Base-by-base conservation (phyloP, 2,329 filamentous ascomycete genomes). In the Amylocarpus encephaloides region DNA sequence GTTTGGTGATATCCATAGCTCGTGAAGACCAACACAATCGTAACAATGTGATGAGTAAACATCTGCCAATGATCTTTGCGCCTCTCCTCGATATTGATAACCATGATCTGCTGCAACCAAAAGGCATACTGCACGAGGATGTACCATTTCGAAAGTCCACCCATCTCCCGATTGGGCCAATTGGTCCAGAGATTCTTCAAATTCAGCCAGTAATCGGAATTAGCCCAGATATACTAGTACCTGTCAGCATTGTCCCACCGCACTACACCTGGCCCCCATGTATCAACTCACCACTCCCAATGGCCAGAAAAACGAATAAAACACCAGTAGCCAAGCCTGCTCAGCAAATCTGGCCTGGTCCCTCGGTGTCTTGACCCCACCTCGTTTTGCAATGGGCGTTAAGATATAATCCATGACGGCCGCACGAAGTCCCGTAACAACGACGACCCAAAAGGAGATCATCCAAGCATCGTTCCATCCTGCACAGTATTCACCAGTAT, bases 31-130 rank as follows among this genome's bases (percentile, higher is more conserved):
- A 98, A 80, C 5, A 76, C 73, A 63, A 84, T 88, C 16, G 93
- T 98, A 66, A 97, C 83, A 65, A 96, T 80, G 71, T 98, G 93
- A 68, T 97, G 93, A 15, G 82, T 85, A 59, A 97, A 82, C 93
- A 97, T 97, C 70, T 97, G 92, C 73, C 82, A 86, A 70, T 96
- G 86, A 63, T 98, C 93, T 72, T 97, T 97, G 63, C 93, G 81
- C 58, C 86, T 82, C 70, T 94, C 88, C 70, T 98, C 93, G 53
- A 97, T 90, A 70, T 96, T 86, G 67, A 97, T 88, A 51, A 96
- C 88, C 30, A 96, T 74, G 57, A 97, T 86, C 71, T 95, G 91
- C 71, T 97, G 92, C 43, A 96, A 70, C 86, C 89, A 96, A 69
- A 96, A 97, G 19, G 86, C 84, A 70, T 91, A 86, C 67, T 97